A percentile compares a stretch with the other conserved stretches of the same genome.
These are phyloP conservation scores for Globisporangium takayamanum DNA, from an alignment of 352 stramenopile genomes.

Conservation along the genomic window DNA sequence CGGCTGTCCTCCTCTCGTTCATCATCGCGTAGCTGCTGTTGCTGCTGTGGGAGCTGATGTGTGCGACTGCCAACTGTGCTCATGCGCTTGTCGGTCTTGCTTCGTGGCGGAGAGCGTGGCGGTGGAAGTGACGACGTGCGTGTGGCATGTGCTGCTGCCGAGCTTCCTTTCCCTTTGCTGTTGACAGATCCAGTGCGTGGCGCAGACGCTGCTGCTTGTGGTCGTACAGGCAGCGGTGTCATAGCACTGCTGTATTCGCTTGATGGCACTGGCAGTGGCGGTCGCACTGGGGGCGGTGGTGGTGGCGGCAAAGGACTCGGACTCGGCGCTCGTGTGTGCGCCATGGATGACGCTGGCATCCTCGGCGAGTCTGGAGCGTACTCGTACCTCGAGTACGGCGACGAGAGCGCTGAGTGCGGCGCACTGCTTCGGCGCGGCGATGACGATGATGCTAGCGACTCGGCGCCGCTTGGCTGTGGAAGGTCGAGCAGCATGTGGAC, in stretches of 20 bases:
- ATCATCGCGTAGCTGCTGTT: neutral
- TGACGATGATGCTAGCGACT: constrained; percentile 8
- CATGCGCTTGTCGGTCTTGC: too few relatives aligned
- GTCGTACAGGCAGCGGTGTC: neutral
- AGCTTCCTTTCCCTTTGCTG: too few relatives aligned
- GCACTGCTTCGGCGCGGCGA: constrained; percentile 1
- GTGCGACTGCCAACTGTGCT: too few relatives aligned
- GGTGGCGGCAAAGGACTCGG: constrained; percentile 1
- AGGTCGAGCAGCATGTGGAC: constrained; percentile 20
- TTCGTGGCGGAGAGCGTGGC: too few relatives aligned
- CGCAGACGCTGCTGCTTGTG: too few relatives aligned
- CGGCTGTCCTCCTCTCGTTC: too few relatives aligned
- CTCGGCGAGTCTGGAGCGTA: neutral
- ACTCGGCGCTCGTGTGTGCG: neutral
- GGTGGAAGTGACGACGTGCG: too few relatives aligned
- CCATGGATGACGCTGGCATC: neutral
- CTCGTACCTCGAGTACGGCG: constrained; percentile 10
- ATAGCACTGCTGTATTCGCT: neutral
- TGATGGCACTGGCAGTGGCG: neutral
- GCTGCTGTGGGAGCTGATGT: too few relatives aligned
- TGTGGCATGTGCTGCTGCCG: too few relatives aligned
- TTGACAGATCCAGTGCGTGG: too few relatives aligned
- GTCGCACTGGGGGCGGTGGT: constrained; percentile 1
- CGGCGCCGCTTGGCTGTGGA: neutral
- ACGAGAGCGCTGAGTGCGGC: constrained; percentile 2